phyloP scores from a whole-genome alignment of 345 rosid species.

The Citrus inodora region DNA sequence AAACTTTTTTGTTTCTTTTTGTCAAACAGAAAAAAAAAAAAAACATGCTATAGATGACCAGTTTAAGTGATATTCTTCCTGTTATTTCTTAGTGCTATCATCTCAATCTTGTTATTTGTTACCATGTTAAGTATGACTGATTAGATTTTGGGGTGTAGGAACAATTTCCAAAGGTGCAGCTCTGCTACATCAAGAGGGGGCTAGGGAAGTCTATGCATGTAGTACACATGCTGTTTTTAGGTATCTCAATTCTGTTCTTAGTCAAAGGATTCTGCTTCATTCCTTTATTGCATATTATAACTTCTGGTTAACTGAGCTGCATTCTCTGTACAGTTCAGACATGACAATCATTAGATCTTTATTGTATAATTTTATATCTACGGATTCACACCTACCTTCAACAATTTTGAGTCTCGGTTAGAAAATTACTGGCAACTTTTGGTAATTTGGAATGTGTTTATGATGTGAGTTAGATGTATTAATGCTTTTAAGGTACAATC shows the following conservation, averaged over 20 bases:
- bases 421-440: not conserved
- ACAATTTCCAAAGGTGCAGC: constrained; percentile 97
- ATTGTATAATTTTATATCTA: not conserved
- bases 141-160: constrained; percentile 38
- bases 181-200: constrained; percentile 93
- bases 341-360: not conserved
- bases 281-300: not conserved
- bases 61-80: not conserved
- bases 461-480: not conserved
- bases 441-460: not conserved
- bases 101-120: not conserved
- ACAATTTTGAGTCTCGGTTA: not conserved
- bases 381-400: not conserved
- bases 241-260: constrained; percentile 30
- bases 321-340: not conserved
- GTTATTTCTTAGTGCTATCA: not conserved
- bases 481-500: not conserved
- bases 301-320: not conserved
- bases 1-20: not conserved
- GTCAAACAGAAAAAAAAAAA: not conserved
- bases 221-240: constrained; percentile 95
- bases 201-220: constrained; percentile 96
- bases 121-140: constrained; percentile 11
- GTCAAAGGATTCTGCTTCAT: not conserved
- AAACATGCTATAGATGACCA: not conserved